phyloP scores from a whole-genome alignment of 306 rosid genomes.

The Trifolium pratense region DNA sequence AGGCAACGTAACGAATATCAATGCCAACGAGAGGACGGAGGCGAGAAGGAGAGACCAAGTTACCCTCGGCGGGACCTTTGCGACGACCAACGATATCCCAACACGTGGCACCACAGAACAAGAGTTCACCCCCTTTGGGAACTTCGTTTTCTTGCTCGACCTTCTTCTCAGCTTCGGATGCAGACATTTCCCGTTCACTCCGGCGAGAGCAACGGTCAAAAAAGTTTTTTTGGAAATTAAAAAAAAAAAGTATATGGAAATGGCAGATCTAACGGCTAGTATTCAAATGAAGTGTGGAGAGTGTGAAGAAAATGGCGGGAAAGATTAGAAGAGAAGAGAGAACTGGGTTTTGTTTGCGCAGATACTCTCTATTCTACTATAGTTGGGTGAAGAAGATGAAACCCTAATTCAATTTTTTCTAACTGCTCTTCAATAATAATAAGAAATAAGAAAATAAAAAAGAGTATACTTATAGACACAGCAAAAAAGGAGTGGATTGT shows the following conservation, averaged over 20 bases:
- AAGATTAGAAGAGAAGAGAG: slow-evolving; percentile 53
- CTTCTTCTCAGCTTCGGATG: slow-evolving; percentile 67
- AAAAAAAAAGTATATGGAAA: slow-evolving; percentile 12
- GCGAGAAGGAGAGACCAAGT: slow-evolving; percentile 82
- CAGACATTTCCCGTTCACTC: slow-evolving; percentile 82
- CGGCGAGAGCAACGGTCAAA: slow-evolving; percentile 55
- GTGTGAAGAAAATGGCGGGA: slow-evolving; percentile 81
- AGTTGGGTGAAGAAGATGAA: slow-evolving; percentile 51
- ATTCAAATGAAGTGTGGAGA: slow-evolving; percentile 52
- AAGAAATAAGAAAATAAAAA: not conserved
- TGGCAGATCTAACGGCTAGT: slow-evolving; percentile 77
- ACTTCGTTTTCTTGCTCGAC: slow-evolving; percentile 52
- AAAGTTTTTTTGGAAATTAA: not conserved
- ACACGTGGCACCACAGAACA: slow-evolving; percentile 90
- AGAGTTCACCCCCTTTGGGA: slow-evolving; percentile 74
- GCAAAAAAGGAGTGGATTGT: slow-evolving; percentile 40
- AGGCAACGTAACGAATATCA: slow-evolving; percentile 76
- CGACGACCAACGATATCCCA: slow-evolving; percentile 88
- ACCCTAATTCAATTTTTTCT: slow-evolving; percentile 72
- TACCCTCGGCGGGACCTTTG: slow-evolving; percentile 75
- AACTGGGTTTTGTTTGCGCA: slow-evolving; percentile 37
- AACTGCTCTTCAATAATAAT: slow-evolving; percentile 13
- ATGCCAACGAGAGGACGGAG: slow-evolving; percentile 85
- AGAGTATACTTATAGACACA: not conserved
- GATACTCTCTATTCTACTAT: slow-evolving; percentile 33